Evolutionary conservation across 2,329 filamentous ascomycete species (phyloP).

Genomic region (Colletotrichum graminicola): DNA sequence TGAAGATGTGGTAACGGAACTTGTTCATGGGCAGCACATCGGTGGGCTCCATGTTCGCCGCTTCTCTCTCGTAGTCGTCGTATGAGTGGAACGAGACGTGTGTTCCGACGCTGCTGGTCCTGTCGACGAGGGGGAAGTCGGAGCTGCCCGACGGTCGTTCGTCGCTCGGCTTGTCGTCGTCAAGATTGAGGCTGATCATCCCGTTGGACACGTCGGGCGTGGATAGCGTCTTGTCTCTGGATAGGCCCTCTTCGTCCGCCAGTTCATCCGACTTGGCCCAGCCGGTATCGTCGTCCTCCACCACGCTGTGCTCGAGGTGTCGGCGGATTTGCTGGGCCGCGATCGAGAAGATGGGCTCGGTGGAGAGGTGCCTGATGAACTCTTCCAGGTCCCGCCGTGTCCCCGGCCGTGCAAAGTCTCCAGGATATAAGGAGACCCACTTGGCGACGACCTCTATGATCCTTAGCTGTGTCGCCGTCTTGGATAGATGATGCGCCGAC

Average conservation of each 20-base stretch:
- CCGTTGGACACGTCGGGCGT: conserved; percentile 57
- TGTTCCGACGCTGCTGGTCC: conserved; percentile 54
- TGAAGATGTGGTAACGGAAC: conserved; percentile 88
- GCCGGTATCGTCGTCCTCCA: conserved; percentile 90
- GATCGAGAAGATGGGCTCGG: conserved; percentile 84
- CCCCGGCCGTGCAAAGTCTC: conserved; percentile 86
- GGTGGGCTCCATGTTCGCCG: conserved; percentile 77
- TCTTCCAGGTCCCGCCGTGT: conserved; percentile 79
- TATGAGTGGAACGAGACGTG: conserved; percentile 73
- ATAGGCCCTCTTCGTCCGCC: conserved; percentile 51
- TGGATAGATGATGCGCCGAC: conserved; percentile 77
- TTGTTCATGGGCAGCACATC: conserved; percentile 81
- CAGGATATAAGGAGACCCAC: conserved; percentile 92
- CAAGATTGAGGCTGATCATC: conserved; percentile 62
- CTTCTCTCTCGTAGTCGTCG: conserved; percentile 86
- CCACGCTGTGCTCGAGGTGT: conserved; percentile 78
- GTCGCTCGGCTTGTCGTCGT: conserved; percentile 57
- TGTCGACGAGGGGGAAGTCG: conserved; percentile 56
- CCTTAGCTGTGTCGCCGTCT: conserved; percentile 83
- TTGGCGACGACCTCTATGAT: conserved; percentile 87
- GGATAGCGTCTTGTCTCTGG: conserved; percentile 45
- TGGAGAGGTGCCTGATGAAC: conserved; percentile 81
- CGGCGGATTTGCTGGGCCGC: conserved; percentile 87
- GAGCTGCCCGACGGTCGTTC: conserved; percentile 62
- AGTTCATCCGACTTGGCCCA: conserved; percentile 87